phyloP scores from a whole-genome alignment of 2,329 filamentous ascomycete genomes.

The Trichoderma afroharzianum region DNA sequence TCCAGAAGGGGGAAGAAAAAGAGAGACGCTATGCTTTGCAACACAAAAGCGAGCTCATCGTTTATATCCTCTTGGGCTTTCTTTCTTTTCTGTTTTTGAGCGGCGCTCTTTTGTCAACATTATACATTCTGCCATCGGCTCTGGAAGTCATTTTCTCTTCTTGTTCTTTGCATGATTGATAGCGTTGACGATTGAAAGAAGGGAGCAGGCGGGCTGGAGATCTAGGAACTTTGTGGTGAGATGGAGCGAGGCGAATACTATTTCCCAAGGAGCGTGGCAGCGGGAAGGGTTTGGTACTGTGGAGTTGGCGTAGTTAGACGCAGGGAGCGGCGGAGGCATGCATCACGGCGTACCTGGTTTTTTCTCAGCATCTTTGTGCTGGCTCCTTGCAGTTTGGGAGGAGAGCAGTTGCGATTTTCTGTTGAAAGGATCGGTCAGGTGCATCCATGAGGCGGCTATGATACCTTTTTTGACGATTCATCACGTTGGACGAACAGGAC shows the following conservation, averaged over 20 bases:
- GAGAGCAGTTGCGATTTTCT: constrained; percentile 27
- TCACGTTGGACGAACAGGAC: constrained; percentile 33
- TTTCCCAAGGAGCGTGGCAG: neutral
- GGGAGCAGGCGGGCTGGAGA: neutral
- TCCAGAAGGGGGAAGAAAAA: constrained; percentile 3
- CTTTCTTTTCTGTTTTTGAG: constrained; percentile 19
- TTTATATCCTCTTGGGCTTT: constrained; percentile 20
- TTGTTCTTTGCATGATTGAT: constrained; percentile 29
- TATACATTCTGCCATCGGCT: constrained; percentile 29
- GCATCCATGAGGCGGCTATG: constrained; percentile 25
- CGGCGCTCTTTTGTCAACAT: constrained; percentile 26
- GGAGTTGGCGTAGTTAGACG: constrained; percentile 15
- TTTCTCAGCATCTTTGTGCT: constrained; percentile 20
- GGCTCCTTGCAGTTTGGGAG: constrained; percentile 11
- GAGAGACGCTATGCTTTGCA: constrained; percentile 13
- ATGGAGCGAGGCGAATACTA: constrained; percentile 1
- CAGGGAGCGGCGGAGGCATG: constrained; percentile 14
- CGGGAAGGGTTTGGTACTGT: constrained; percentile 1
- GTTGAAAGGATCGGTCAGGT: constrained; percentile 26
- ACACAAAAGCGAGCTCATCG: constrained; percentile 18
- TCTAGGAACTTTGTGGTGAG: neutral
- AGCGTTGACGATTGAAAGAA: constrained; percentile 29
- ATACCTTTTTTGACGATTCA: constrained; percentile 36
- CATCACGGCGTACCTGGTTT: constrained; percentile 23
- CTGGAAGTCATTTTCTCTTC: constrained; percentile 29